Evolutionary conservation across 352 stramenopile genomes (phyloP), one percentile per base, ranked within the genome.

Genomic region (Phytophthora europaea): DNA sequence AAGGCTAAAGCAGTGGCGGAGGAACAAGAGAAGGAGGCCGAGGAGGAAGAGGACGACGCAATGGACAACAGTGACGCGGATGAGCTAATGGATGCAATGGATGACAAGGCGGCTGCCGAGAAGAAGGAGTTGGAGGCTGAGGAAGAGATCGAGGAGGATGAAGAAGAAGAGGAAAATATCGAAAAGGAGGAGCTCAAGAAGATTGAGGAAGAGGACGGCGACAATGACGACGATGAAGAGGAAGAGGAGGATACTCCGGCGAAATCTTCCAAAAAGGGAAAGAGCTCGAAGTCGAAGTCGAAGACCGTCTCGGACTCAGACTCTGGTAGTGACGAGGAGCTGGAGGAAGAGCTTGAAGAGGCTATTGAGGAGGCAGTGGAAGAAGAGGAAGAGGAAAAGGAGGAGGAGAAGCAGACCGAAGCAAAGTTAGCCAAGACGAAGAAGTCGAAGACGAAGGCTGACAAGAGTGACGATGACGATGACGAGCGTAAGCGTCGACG

Each of bases 81-180:
- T 9, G 70, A 77, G 45, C 33, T 77, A 1, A 56, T 65, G 4
- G 63, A 83, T 3, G 70, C 62, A 9, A 26, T 72, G 23, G 54
- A 52, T 26, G 64, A 61, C 2, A 65, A 75, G 50, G 31, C 34
- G 3, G 55, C 61, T 18, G 76, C 76, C 26, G 55, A 79, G 33
- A 66, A 79, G 40, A 67, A 79, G 26, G 63, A 69, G 38, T 57
- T 72, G 36, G 70, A 73, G 16, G 70, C 70, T n/a, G 70, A 76
- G 34, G 70, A 73, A 38, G 70, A 76, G 22, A 13, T 62, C 1
- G 63, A 61, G 23, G 63, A 69, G 36, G 63, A 65, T 8, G 70
- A 72, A 40, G 63, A 47, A 26, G 54, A 58, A 6, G 70, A 70
- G 18, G 59, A 66, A n/a, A 43, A 67, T 13, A 64, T 72, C 45